Conservation (phyloP, 495 filamentous ascomycete genomes). For the Penicillium lagena region DNA sequence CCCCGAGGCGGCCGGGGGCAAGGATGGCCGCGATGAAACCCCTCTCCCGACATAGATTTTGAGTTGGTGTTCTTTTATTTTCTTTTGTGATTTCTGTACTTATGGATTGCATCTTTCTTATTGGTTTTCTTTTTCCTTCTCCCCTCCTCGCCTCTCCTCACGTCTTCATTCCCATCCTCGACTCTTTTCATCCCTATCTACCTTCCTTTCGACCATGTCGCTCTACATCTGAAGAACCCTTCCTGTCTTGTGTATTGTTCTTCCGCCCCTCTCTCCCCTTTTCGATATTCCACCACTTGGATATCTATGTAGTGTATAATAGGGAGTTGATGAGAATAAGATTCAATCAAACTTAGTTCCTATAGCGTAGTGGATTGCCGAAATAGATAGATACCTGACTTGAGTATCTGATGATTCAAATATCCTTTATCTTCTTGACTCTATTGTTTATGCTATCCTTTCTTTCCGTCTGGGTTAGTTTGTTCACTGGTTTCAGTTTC, state of each 20-base stretch:
- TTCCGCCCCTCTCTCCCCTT: neutral
- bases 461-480: no score
- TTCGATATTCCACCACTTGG: neutral
- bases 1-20: constrained; percentile 24
- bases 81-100: constrained; percentile 31
- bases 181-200: neutral
- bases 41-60: constrained; percentile 32
- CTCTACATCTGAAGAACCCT: neutral
- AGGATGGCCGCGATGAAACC: constrained; percentile 40
- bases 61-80: constrained; percentile 11
- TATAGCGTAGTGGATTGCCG: no score
- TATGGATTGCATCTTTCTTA: constrained; percentile 26
- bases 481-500: no score
- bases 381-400: no score
- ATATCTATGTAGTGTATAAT: constrained; percentile 6
- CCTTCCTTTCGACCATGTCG: neutral
- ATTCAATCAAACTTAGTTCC: no score
- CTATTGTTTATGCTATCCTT: no score
- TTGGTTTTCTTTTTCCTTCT: constrained; percentile 15
- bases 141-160: constrained; percentile 11
- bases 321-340: neutral
- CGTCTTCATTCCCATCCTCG: neutral
- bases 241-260: constrained; percentile 1
- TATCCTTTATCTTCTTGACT: no score
- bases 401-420: no score